These are phyloP conservation scores for Leptodermis oblonga DNA, from an alignment of 257 asterid genomes.

Conservation along the genomic window DNA sequence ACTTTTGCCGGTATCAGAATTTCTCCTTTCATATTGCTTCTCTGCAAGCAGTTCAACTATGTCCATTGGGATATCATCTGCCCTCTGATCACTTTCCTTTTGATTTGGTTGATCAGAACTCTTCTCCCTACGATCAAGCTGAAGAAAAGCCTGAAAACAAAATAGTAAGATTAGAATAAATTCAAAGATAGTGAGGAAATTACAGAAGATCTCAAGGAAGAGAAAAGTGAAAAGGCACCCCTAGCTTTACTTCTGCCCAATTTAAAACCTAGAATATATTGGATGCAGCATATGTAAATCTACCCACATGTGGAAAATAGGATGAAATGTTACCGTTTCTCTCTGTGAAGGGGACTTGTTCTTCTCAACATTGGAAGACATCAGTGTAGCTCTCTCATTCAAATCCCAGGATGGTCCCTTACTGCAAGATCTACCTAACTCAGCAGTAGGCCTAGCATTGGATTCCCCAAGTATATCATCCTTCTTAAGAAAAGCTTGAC, in stretches of 20 bases:
- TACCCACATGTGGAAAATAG: background rate
- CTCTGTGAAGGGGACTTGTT: background rate
- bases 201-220: background rate
- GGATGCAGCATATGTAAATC: background rate
- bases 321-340: slow-evolving; percentile 17
- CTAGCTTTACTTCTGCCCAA: background rate
- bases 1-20: slow-evolving; percentile 32
- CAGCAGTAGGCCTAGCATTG: background rate
- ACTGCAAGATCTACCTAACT: slow-evolving; percentile 12
- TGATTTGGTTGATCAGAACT: slow-evolving; percentile 5
- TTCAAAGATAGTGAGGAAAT: background rate
- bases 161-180: background rate
- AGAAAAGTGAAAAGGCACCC: background rate
- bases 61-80: slow-evolving; percentile 81
- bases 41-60: slow-evolving; percentile 72
- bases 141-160: slow-evolving; percentile 11
- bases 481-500: slow-evolving; percentile 7
- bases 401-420: slow-evolving; percentile 24
- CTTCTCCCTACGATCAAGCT: slow-evolving; percentile 15
- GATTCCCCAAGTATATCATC: slow-evolving; percentile 1
- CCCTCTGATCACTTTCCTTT: slow-evolving; percentile 22
- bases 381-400: slow-evolving; percentile 17
- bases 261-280: background rate
- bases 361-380: slow-evolving; percentile 5
- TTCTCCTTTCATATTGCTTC: slow-evolving; percentile 60